Percentiles rank a stretch among this genome's conserved stretches.
phyloP scores from a whole-genome alignment of 2,329 filamentous ascomycete genomes.

The Hypoxylon sp. region DNA sequence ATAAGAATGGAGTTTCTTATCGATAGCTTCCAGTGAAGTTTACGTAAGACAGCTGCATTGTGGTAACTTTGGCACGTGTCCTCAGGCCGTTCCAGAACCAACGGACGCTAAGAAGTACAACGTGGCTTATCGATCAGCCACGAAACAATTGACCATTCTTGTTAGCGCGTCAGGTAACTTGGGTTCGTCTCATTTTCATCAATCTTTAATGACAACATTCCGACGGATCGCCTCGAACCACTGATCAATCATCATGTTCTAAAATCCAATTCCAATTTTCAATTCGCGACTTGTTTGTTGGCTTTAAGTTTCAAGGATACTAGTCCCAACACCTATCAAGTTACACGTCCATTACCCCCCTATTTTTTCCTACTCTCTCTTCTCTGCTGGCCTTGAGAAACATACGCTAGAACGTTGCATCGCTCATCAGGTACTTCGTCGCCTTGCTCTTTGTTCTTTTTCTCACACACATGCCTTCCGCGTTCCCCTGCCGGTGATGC shows the following conservation, averaged over 20 bases:
- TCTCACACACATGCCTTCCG: conserved; percentile 48
- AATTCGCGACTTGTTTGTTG: conserved; percentile 14
- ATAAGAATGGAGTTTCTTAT: too few species aligned
- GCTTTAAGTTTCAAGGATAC: conserved; percentile 7
- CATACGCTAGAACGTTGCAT: conserved; percentile 9
- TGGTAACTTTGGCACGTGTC: conserved; percentile 38
- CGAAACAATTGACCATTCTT: not conserved
- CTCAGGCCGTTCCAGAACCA: conserved; percentile 28
- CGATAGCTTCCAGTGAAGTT: conserved; percentile 4
- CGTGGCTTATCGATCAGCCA: conserved; percentile 15
- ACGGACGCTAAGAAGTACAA: conserved; percentile 19
- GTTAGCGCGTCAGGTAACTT: conserved; percentile 26
- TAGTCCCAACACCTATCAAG: conserved; percentile 1
- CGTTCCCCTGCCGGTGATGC: conserved; percentile 51
- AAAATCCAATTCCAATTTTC: too few species aligned
- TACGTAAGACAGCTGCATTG: conserved; percentile 15
- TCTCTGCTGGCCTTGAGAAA: conserved; percentile 22
- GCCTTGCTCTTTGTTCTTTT: conserved; percentile 22
- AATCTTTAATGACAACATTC: conserved; percentile 27
- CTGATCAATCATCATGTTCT: conserved; percentile 20
- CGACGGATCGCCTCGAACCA: conserved; percentile 7
- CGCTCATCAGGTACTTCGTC: conserved; percentile 15
- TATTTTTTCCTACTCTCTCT: too few species aligned
- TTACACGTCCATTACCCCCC: not conserved
- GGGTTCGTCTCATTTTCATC: conserved; percentile 13